Evolutionary conservation across 2,329 filamentous ascomycete species (phyloP).

Genomic region (Fusarium virguliforme): DNA sequence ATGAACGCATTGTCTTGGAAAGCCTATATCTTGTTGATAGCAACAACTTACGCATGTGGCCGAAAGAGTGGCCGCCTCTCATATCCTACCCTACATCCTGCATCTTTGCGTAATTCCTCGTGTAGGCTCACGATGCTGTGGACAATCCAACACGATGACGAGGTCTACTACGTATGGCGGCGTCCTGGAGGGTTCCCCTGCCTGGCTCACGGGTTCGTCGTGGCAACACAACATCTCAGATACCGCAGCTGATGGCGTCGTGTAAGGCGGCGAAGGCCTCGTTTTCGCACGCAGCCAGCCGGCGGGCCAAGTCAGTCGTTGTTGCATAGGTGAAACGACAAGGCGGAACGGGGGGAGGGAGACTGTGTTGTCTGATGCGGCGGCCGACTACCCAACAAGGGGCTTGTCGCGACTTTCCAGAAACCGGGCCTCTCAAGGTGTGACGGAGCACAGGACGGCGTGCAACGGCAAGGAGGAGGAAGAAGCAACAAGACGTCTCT

Average conservation of each 20-base stretch:
- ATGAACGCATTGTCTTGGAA: not conserved
- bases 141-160: not conserved
- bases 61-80: not conserved
- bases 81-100: not conserved
- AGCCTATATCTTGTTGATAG: conserved; percentile 6
- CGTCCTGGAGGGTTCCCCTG: conserved; percentile 8
- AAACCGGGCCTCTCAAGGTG: conserved; percentile 33
- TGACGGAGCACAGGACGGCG: conserved; percentile 29
- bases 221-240: conserved; percentile 40
- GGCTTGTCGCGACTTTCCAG: conserved; percentile 48
- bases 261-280: conserved; percentile 45
- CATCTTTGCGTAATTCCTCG: not conserved
- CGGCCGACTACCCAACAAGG: conserved; percentile 44
- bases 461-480: conserved; percentile 23
- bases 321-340: conserved; percentile 33
- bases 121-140: not conserved
- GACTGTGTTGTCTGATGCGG: conserved; percentile 10
- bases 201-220: conserved; percentile 15
- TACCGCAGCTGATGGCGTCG: conserved; percentile 46
- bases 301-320: conserved; percentile 34
- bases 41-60: not conserved
- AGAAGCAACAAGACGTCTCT: not conserved
- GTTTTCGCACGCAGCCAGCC: conserved; percentile 43
- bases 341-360: not conserved
- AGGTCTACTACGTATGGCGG: not conserved